Percentiles rank a stretch among this genome's conserved stretches.
Evolutionary conservation across 164 flowering plant species (phyloP).

Genomic region (Sedum album): DNA sequence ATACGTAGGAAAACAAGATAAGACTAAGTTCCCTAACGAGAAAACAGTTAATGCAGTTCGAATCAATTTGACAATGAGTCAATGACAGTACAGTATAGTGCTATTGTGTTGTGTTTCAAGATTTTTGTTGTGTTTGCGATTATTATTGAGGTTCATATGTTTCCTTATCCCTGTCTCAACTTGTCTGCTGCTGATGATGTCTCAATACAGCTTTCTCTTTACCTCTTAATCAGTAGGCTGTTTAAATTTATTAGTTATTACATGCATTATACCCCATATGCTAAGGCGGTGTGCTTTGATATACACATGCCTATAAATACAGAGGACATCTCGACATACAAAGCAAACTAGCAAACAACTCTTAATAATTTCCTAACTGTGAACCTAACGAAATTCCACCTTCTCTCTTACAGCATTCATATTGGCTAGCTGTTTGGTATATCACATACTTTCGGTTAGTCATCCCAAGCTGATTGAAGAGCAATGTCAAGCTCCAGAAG

Average conservation of each 20-base stretch:
- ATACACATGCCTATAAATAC: constrained; percentile 1
- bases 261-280: not conserved
- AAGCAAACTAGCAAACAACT: not conserved
- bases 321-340: not conserved
- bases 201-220: not conserved
- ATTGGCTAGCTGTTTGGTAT: not conserved
- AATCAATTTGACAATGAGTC: not conserved
- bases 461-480: not conserved
- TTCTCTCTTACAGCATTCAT: not conserved
- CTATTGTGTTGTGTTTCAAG: not conserved
- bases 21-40: not conserved
- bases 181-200: not conserved
- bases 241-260: not conserved
- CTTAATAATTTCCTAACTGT: not conserved
- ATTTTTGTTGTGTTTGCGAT: not conserved
- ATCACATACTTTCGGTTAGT: not conserved
- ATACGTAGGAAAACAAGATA: not conserved
- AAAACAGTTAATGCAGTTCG: not conserved
- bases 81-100: not conserved
- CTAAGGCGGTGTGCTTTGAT: not conserved
- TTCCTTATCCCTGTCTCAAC: not conserved
- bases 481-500: constrained; percentile 35
- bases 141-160: constrained; percentile 5
- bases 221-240: not conserved
- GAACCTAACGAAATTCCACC: not conserved